Evolutionary conservation across 768 basidiomycete species (phyloP).

Genomic region (Xerocomellus intermedius): DNA sequence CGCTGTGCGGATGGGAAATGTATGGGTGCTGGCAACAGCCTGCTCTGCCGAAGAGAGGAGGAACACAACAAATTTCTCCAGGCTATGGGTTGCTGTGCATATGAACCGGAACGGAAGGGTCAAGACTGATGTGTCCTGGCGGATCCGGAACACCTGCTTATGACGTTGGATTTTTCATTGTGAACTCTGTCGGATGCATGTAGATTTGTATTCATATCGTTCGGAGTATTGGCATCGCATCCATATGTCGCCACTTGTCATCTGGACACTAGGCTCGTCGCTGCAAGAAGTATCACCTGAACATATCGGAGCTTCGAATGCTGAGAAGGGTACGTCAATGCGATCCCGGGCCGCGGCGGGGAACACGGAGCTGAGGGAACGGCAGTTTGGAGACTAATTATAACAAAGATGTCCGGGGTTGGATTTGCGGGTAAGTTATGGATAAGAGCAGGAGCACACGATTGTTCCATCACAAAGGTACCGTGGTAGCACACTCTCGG

Average conservation of each 20-base stretch:
- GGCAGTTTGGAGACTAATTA: not conserved
- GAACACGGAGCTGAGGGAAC: too few species aligned
- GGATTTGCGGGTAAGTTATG: not conserved
- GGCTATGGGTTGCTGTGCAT: slow-evolving; percentile 45
- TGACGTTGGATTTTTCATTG: slow-evolving; percentile 1
- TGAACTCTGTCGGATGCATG: not conserved
- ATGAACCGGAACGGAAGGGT: slow-evolving; percentile 35
- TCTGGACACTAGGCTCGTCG: too few species aligned
- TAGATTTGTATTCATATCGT: slow-evolving; percentile 13
- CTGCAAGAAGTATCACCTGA: too few species aligned
- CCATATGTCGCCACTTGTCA: not conserved
- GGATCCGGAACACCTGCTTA: not conserved
- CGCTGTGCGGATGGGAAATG: slow-evolving; percentile 39
- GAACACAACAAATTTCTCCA: slow-evolving; percentile 45
- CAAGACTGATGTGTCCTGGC: not conserved
- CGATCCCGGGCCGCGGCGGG: not conserved
- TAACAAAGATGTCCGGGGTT: not conserved
- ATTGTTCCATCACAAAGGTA: too few species aligned
- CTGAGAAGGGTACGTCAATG: not conserved
- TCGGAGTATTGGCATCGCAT: not conserved
- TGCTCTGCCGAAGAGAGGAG: slow-evolving; percentile 41
- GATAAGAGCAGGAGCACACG: too few species aligned
- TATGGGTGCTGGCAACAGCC: slow-evolving; percentile 37
- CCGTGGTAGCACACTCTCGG: too few species aligned
- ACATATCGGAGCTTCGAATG: too few species aligned